phyloP scores from a whole-genome alignment of 2,329 filamentous ascomycete species.

The Cadophora sp. region DNA sequence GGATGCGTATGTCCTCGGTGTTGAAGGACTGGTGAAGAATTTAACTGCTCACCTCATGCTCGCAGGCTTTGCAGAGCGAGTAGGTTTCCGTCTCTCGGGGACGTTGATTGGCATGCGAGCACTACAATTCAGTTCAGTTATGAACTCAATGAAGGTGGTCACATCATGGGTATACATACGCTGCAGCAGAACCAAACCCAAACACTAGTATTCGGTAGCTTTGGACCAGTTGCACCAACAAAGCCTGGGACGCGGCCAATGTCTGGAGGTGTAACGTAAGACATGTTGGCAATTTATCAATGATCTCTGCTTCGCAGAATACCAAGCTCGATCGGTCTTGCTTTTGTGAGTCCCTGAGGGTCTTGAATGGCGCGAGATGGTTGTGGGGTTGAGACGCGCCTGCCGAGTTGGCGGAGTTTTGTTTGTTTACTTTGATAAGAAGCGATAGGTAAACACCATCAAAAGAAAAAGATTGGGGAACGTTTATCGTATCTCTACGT shows the following conservation, averaged over 20 bases:
- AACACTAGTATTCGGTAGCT: not conserved
- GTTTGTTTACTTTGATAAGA: not conserved
- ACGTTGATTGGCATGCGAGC: not conserved
- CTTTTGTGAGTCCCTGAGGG: not conserved
- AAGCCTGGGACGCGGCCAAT: not conserved
- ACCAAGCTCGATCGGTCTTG: not conserved
- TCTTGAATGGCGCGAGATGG: not conserved
- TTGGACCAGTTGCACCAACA: not conserved
- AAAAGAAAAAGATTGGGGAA: not conserved
- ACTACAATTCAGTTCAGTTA: not conserved
- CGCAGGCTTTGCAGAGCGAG: not conserved
- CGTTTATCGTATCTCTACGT: not conserved
- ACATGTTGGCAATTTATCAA: not conserved
- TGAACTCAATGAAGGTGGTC: not conserved
- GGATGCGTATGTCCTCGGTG: not conserved
- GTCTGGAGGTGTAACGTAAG: slow-evolving; percentile 8
- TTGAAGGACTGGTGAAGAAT: not conserved
- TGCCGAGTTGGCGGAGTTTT: not conserved
- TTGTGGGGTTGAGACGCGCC: not conserved
- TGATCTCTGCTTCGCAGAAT: not conserved
- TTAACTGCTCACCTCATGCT: slow-evolving; percentile 10
- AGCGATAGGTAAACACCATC: not conserved
- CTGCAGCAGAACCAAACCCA: slow-evolving; percentile 11
- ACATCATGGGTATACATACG: not conserved
- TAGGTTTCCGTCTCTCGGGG: not conserved